These are phyloP conservation scores for Chrysoporthe deuterocubensis DNA, from an alignment of 2,329 filamentous ascomycete genomes.

Conservation along the genomic window DNA sequence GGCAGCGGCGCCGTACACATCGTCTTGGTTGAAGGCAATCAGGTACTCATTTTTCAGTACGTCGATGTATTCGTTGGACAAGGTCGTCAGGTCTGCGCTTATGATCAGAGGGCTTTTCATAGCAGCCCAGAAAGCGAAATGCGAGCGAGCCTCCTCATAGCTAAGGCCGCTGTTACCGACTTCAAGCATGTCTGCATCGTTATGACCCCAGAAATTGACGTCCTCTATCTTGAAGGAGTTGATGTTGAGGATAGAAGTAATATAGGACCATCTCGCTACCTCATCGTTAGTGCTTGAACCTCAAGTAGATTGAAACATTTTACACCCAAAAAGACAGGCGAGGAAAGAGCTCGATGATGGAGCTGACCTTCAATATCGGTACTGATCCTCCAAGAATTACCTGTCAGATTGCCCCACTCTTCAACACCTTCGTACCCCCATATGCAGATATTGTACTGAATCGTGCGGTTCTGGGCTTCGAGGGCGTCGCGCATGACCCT, in stretches of 20 bases:
- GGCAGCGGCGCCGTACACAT: slow-evolving; percentile 45
- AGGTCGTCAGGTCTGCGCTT: slow-evolving; percentile 45
- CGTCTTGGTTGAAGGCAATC: slow-evolving; percentile 52
- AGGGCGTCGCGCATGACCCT: slow-evolving; percentile 50
- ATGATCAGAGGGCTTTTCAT: slow-evolving; percentile 57
- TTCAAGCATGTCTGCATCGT: slow-evolving; percentile 56
- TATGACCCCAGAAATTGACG: slow-evolving; percentile 53
- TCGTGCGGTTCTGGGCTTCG: slow-evolving; percentile 41
- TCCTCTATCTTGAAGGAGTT: slow-evolving; percentile 50
- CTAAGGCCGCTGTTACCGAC: slow-evolving; percentile 55
- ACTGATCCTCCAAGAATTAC: slow-evolving; percentile 46
- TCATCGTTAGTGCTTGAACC: slow-evolving; percentile 28
- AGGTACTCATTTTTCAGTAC: slow-evolving; percentile 48
- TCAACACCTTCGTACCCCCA: slow-evolving; percentile 51
- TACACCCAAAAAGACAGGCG: neutral
- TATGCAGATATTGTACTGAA: slow-evolving; percentile 51
- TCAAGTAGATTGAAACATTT: neutral
- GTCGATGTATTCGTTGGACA: slow-evolving; percentile 41
- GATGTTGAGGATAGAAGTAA: slow-evolving; percentile 37
- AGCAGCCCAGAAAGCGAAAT: slow-evolving; percentile 56
- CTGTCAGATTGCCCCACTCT: slow-evolving; percentile 48
- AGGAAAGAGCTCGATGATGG: slow-evolving; percentile 18
- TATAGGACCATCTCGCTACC: slow-evolving; percentile 38
- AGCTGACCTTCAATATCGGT: slow-evolving; percentile 40
- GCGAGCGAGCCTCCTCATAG: slow-evolving; percentile 49